Evolutionary conservation across 176 grass and related monocot genomes (phyloP).

Genomic region (Bromus sterilis): DNA sequence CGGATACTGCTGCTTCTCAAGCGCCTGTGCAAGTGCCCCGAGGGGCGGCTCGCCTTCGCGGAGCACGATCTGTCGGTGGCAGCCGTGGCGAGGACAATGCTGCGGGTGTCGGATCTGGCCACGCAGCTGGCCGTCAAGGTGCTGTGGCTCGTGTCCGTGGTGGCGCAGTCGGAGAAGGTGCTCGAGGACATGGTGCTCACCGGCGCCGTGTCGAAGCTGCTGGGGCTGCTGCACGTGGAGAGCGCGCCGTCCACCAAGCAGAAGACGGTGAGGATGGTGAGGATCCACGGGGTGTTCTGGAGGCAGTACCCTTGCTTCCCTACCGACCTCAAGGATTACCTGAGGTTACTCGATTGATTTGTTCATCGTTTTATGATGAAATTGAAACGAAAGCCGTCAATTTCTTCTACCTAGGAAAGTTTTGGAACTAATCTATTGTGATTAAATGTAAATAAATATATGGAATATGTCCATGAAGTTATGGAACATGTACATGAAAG

Average conservation of each 20-base stretch:
- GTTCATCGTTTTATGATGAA: neutral
- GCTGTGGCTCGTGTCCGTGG: constrained; percentile 57
- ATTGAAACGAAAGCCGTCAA: neutral
- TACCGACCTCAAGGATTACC: constrained; percentile 44
- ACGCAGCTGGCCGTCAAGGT: constrained; percentile 73
- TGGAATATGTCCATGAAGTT: neutral
- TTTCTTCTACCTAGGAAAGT: neutral
- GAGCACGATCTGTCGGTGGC: constrained; percentile 63
- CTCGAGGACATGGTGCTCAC: constrained; percentile 68
- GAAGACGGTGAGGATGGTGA: constrained; percentile 60
- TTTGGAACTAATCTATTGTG: neutral
- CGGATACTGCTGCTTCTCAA: constrained; percentile 66
- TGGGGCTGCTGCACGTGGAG: constrained; percentile 61
- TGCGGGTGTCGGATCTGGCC: constrained; percentile 65
- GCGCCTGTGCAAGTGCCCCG: constrained; percentile 62
- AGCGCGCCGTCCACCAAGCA: constrained; percentile 55
- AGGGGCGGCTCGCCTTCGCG: constrained; percentile 62
- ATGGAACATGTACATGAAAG: neutral
- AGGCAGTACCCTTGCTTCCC: constrained; percentile 69
- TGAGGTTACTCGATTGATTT: constrained; percentile 38
- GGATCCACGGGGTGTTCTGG: constrained; percentile 52
- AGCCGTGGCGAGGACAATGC: constrained; percentile 49
- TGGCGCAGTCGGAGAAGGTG: constrained; percentile 48
- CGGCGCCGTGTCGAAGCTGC: constrained; percentile 58
- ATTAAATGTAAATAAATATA: neutral